Conservation (phyloP, 2,329 filamentous ascomycete species). For the Fusarium chlamydosporum region DNA sequence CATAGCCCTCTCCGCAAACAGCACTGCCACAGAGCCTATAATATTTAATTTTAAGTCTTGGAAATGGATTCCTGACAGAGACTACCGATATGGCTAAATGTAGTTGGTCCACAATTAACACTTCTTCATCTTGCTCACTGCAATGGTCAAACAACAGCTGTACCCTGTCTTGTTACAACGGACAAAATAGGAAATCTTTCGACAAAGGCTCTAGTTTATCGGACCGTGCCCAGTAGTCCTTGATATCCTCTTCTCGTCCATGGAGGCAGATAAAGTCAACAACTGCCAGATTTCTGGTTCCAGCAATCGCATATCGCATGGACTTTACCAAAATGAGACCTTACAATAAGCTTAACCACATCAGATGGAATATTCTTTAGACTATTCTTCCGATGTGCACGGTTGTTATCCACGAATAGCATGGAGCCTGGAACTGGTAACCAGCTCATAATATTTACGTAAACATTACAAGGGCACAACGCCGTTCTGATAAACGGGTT, state of each 20-base stretch:
- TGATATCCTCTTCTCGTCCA: too few relatives aligned
- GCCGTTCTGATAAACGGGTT: neutral
- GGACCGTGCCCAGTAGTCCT: too few relatives aligned
- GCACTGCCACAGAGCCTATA: neutral
- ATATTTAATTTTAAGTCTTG: neutral
- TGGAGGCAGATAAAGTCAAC: neutral
- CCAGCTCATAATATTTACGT: neutral
- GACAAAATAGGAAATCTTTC: too few relatives aligned
- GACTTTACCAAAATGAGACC: neutral
- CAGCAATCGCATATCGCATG: neutral
- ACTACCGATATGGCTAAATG: neutral
- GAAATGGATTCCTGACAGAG: neutral
- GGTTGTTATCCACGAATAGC: neutral
- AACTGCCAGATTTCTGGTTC: neutral
- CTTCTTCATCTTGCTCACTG: too few relatives aligned
- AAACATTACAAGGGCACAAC: neutral
- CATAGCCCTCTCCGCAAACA: neutral
- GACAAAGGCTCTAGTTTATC: too few relatives aligned
- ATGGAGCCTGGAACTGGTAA: neutral
- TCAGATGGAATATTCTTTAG: neutral
- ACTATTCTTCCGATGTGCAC: neutral
- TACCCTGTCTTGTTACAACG: too few relatives aligned
- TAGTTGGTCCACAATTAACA: too few relatives aligned
- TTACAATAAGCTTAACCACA: neutral
- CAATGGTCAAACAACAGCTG: too few relatives aligned